Base-by-base conservation (phyloP, 257 asterid genomes). In the Ehretia macrophylla region DNA sequence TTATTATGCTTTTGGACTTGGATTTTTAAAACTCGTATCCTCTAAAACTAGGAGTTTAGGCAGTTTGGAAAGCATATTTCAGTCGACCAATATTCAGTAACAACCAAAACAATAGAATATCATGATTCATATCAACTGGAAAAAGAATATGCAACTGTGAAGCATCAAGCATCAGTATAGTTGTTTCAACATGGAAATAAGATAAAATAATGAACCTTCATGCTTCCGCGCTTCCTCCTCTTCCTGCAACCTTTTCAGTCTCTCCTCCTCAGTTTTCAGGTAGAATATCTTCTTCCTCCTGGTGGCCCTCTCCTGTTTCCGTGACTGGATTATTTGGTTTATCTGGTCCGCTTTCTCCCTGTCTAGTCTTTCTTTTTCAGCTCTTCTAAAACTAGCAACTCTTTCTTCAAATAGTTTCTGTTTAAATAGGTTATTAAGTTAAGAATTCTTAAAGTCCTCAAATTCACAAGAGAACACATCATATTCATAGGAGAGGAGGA, bases 221-320 rank as follows among this genome's bases (percentile, higher is more conserved):
- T 19, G 89, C 73, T 72, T 90, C 63, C 84, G 76, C 32, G 88
- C 94, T 70, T 83, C 96, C 79, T 87, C 98, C 81, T 80, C 96
- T 65, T 87, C 98, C 14, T 45, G 89, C 72, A 76, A 23, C 84
- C 66, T 83, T 73, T 66, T 78, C 54, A 73, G 83, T 61, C 79
- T 81, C 70, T 87, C 95, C 76, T 87, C 97, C 71, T 90, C 95
- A 16, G 73, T 20, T 68, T 71, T 81, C 76, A 87, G 73, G 68
- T 74, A 85, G 68, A 65, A 85, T 27, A 85, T 59, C 78, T 78
- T 66, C 73, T 81, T 87, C 74, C 96, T 83, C 87, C 60, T 77
- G 10, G 79, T 70, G 42, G 81, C 89, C 75, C 91, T 83, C 71
- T 87, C 95, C 60, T 73, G 79, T 64, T 74, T 83, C 49, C 94